Base-by-base conservation (phyloP, 2,329 filamentous ascomycete genomes). In the Blastomyces parvus region DNA sequence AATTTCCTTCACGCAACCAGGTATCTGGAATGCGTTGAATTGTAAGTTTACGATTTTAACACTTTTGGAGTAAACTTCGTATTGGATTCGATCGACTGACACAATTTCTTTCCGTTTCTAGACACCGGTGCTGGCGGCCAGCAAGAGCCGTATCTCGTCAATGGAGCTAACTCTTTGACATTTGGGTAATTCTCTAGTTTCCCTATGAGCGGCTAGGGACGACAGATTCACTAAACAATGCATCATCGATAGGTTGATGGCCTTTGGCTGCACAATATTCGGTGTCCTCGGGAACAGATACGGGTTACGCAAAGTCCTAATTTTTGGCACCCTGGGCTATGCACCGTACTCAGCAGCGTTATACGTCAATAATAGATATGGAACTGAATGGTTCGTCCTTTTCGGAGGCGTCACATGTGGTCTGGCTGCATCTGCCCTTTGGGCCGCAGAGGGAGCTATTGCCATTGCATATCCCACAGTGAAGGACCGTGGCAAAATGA, bases 21-120 rank as follows among this genome's bases (percentile, higher is more conserved):
- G 78, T 2, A 79, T 81, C 27, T 81, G 79, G 78, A 80, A 78
- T 63, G 79, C 79, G 3, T 69, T 81, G 19, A 79, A 80, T 65
- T 73, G 74, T 69, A 72, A 42, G 46, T 56, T 58, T 42, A 27
- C 30, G 3, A 38, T 13, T 13, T 38, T 3, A 8, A 2, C 14
- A 13, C n/a, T 13, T 3, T 13, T 25, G 14, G 42, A 25, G 11
- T 42, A 38, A 17, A 3, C 25, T 13, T 14, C 17, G 17, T 33
- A 17, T 13, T 27, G 44, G n/a, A 11, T 9, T 30, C n/a, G 22
- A n/a, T 42, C 57, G 11, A 33, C n/a, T 22, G 36, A 42, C 5
- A 60, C 9, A 7, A 7, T 19, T 19, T 14, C 3, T 22, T 36
- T 17, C 30, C 13, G 25, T 59, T 14, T 33, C 71, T 46, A 70